Evolutionary conservation across 495 filamentous ascomycete species (phyloP), one percentile per base, ranked within the genome.

Genomic region (Aspergillus heteromorphus): DNA sequence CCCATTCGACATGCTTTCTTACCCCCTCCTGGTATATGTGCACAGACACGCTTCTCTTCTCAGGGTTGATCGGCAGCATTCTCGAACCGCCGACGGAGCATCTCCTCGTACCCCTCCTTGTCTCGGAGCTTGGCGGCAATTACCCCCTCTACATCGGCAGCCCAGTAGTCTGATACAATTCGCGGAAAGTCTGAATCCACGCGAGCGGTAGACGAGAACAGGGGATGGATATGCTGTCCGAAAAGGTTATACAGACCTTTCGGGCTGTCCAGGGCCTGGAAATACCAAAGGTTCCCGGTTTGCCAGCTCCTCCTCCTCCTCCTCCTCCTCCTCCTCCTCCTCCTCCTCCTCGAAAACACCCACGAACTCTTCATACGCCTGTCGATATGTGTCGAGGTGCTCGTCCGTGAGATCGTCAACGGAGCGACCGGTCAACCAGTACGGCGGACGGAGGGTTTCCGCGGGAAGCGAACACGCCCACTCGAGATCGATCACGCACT

Each of bases 391-490:
- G 14, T 54, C 27, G 4, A 50, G 40, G 27, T 55, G 45, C 27
- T 58, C 42, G 14, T 45, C 55, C 20, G 51, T 16, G 1, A 38
- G 11, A 38, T 38, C 6, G 34, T 38, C 34, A 4, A 38, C 34
- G 13, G 34, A 38, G 13, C 34, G 34, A 9, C 34, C 41, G 9
- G 51, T 34, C 20, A 54, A 36, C 51, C 51, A 54, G 16, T 47
- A 47, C 2, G 51, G 51, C 6, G 51, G 51, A 4, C 20, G 42
- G 6, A 48, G 52, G n/a, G 47, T n/a, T 40, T 54, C 52, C 16
- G 38, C 19, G 0, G 65, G 70, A 3, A 65, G 49, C 3, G 65
- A 51, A 58, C 62, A 70, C 25, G 63, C 49, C 61, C 61, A 66
- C 34, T 66, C 61, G 2, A 66, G 43, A 38, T 66, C 58, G 29